Evolutionary conservation across 768 basidiomycete species (phyloP), one percentile per base, ranked within the genome.

Genomic region (Leccinellum albellum): DNA sequence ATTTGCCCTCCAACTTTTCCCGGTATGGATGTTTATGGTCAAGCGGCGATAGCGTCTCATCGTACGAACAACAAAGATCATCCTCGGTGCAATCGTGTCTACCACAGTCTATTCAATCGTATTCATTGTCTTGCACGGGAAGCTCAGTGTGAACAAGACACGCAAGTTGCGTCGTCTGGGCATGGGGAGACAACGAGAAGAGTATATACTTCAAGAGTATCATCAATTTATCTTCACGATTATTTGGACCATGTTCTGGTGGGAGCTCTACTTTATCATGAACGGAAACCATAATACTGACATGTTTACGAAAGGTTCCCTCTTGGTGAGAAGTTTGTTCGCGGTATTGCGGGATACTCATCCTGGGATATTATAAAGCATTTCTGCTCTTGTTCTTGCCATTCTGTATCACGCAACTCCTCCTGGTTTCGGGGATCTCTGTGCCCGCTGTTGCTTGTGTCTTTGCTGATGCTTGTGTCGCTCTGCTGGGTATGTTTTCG

Each of bases 171-270:
- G 85, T 28, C 82, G 76, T 63, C 57, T 86, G 29, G 79, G 73
- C 35, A 64, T 83, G 51, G 75, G 81, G 60, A 79, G 77, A 28
- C 69, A 79, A 32, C 74, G 75, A 53, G 73, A 79, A 55, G 80
- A 78, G 76, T 72, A 62, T 32, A 56, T 57, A 24, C 69, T 65
- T 23, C 76, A 79, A 51, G 79, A 80, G 54, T 88, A 89, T 64
- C 79, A 82, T 56, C 77, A 74, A 24, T 87, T 89, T 65, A 76
- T 89, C 26, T 75, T 75, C 29, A 76, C 78, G n/a, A 77, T 91
- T 52, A 80, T 85, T 26, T 76, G 80, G 58, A 84, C 80, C 55
- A 86, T 89, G 85, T 74, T 89, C 46, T 90, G 86, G 89, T 89
- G 61, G 54, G 81, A 69, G 29, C 32, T 64, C 6, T 20, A 35